phyloP scores from a whole-genome alignment of 768 basidiomycete genomes.

The Phlebiopsis flavidoalba region DNA sequence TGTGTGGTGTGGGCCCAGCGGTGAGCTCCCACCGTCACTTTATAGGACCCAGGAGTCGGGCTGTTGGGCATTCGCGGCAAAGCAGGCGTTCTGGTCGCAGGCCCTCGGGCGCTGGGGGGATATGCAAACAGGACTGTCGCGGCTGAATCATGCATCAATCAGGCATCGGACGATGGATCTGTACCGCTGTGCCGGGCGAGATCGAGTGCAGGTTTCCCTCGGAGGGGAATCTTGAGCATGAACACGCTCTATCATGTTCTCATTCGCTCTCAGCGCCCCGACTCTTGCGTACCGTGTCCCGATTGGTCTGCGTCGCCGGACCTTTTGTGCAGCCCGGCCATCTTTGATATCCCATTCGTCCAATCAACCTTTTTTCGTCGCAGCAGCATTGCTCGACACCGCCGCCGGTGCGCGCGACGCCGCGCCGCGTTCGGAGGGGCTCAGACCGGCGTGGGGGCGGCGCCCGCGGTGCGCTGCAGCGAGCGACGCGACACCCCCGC shows the following conservation, averaged over 20 bases:
- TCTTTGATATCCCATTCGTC: not conserved
- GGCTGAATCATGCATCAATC: slow-evolving; percentile 6
- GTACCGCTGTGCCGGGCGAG: slow-evolving; percentile 7
- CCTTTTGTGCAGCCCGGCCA: slow-evolving; percentile 4
- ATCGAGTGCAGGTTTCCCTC: slow-evolving; percentile 11
- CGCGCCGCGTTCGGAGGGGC: not conserved
- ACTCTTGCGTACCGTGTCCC: slow-evolving; percentile 35
- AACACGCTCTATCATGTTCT: slow-evolving; percentile 26
- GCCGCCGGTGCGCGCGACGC: not conserved
- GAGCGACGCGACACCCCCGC: not conserved
- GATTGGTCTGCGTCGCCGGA: slow-evolving; percentile 34
- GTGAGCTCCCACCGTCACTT: slow-evolving; percentile 3
- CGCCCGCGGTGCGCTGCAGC: not conserved
- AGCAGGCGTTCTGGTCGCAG: not conserved
- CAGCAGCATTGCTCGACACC: not conserved
- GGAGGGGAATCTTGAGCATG: slow-evolving; percentile 17
- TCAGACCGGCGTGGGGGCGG: not conserved
- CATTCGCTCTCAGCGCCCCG: slow-evolving; percentile 40
- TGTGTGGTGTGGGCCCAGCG: not conserved
- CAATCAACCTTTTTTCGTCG: not conserved
- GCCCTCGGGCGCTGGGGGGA: not conserved
- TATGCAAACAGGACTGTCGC: no score
- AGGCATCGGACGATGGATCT: slow-evolving; percentile 23
- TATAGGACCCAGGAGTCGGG: slow-evolving; percentile 4
- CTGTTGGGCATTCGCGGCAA: not conserved